A percentile compares a stretch with the other conserved stretches of the same genome.
These are phyloP conservation scores for Radiomyces spectabilis DNA, from an alignment of 192 early-diverging fungal species.

Conservation along the genomic window DNA sequence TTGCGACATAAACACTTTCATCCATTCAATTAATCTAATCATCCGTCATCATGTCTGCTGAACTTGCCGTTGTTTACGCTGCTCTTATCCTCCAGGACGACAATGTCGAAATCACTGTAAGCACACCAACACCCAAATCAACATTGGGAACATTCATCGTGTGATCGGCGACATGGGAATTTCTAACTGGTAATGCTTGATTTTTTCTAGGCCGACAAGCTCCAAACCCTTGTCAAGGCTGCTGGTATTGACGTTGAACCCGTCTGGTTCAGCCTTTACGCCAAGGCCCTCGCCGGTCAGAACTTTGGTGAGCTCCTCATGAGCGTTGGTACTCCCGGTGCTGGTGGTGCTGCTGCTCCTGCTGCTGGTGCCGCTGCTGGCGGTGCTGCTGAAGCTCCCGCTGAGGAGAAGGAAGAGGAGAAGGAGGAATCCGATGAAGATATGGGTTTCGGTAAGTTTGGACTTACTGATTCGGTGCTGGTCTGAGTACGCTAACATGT, in stretches of 20 bases:
- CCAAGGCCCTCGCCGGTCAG: constrained; percentile 96
- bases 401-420: constrained; percentile 54
- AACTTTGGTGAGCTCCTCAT: constrained; percentile 83
- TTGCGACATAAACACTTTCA: constrained; percentile 7
- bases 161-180: background rate
- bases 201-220: constrained; percentile 77
- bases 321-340: constrained; percentile 76
- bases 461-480: background rate
- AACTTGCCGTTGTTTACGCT: constrained; percentile 62
- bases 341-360: constrained; percentile 33
- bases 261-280: constrained; percentile 94
- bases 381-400: constrained; percentile 30
- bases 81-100: constrained; percentile 98
- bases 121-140: constrained; percentile 13
- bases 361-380: constrained; percentile 31
- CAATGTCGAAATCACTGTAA: constrained; percentile 92
- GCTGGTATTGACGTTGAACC: constrained; percentile 88
- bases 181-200: background rate
- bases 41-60: constrained; percentile 38
- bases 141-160: background rate
- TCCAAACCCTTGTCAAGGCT: constrained; percentile 83
- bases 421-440: constrained; percentile 61
- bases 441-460: background rate
- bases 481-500: background rate
- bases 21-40: too few species aligned